Percentiles rank a stretch among this genome's conserved stretches.
Conservation (phyloP, 306 rosid species). For the Casuarina equisetifolia region DNA sequence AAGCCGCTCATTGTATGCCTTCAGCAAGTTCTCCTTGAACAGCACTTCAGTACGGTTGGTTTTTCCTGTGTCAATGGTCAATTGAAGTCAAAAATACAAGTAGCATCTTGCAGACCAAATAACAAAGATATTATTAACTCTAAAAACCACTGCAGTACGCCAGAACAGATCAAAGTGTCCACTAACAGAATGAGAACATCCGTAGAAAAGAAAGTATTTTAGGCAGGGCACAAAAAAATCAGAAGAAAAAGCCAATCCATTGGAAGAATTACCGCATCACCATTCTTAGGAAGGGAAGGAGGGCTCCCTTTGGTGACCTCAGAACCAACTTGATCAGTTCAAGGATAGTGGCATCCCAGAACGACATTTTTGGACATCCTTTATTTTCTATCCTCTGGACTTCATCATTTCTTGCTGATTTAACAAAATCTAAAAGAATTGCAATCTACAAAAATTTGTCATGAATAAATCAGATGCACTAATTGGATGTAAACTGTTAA, state of each 20-base stretch:
- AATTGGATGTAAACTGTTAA: slow-evolving; percentile 5
- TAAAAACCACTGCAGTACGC: background rate
- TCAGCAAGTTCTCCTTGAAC: slow-evolving; percentile 36
- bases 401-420: slow-evolving; percentile 28
- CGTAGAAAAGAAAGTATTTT: background rate
- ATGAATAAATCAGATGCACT: slow-evolving; percentile 27
- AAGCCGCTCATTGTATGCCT: slow-evolving; percentile 49
- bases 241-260: slow-evolving; percentile 17
- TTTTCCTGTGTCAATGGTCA: slow-evolving; percentile 51
- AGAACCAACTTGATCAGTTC: slow-evolving; percentile 69
- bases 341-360: slow-evolving; percentile 63
- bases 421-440: slow-evolving; percentile 70
- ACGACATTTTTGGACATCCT: slow-evolving; percentile 23
- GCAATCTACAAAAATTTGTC: slow-evolving; percentile 54
- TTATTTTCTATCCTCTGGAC: slow-evolving; percentile 21
- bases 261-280: slow-evolving; percentile 66
- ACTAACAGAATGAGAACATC: background rate
- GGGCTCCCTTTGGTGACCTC: slow-evolving; percentile 83
- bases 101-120: background rate
- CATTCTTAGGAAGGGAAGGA: slow-evolving; percentile 80
- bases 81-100: slow-evolving; percentile 5
- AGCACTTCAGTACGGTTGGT: slow-evolving; percentile 60
- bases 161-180: background rate
- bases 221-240: slow-evolving; percentile 10
- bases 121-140: background rate